These are phyloP conservation scores for Whalleya microplaca DNA, from an alignment of 2,329 filamentous ascomycete species.

Conservation along the genomic window DNA sequence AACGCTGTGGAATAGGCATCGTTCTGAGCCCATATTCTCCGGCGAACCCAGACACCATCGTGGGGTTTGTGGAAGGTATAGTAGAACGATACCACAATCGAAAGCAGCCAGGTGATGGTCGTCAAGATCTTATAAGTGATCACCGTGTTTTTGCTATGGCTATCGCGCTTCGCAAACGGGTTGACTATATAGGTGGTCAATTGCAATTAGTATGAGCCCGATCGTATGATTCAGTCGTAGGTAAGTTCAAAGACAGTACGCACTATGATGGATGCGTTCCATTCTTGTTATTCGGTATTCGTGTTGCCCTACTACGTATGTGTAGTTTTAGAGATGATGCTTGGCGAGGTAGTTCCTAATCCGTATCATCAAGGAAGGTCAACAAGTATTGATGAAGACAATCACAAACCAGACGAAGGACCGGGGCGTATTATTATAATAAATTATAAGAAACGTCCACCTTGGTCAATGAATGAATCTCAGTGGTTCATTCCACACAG, in stretches of 20 bases:
- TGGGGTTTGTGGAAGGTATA: slow-evolving; percentile 69
- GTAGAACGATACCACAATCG: slow-evolving; percentile 73
- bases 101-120: slow-evolving; percentile 73
- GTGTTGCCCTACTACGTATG: neutral
- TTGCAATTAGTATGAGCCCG: slow-evolving; percentile 2
- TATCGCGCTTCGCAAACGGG: slow-evolving; percentile 74
- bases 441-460: too few relatives aligned
- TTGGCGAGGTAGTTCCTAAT: neutral
- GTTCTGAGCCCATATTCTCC: slow-evolving; percentile 78
- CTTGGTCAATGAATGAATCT: too few relatives aligned
- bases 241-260: slow-evolving; percentile 1
- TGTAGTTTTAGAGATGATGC: neutral
- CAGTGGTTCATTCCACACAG: neutral
- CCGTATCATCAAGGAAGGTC: neutral
- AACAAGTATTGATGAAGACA: too few relatives aligned
- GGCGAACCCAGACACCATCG: slow-evolving; percentile 61
- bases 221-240: neutral
- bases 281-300: slow-evolving; percentile 24
- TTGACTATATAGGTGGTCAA: slow-evolving; percentile 58
- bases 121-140: slow-evolving; percentile 77
- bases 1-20: slow-evolving; percentile 70
- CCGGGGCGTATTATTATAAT: neutral
- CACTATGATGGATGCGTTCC: slow-evolving; percentile 38
- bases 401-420: too few relatives aligned
- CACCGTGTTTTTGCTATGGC: slow-evolving; percentile 64